Percentiles rank a stretch among this genome's conserved stretches.
phyloP scores from a whole-genome alignment of 1,284 basidiomycete genomes.

The Naganishia albida region DNA sequence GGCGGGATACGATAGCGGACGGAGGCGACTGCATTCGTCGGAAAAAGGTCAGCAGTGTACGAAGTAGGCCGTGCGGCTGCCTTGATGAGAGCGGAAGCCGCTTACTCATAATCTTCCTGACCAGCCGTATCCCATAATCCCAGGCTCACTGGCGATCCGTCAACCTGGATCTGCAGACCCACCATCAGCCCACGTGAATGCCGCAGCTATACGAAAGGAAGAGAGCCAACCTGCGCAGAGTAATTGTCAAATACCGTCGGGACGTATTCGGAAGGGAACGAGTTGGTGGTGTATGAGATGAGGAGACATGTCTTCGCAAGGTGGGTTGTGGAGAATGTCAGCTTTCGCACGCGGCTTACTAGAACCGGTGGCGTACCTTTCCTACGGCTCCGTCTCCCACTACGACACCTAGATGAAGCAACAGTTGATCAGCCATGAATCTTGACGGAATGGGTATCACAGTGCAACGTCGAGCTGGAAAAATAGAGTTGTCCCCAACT shows the following conservation, averaged over 20 bases:
- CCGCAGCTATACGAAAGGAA: background rate
- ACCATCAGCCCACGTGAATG: conserved; percentile 58
- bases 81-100: background rate
- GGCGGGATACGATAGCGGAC: conserved; percentile 97
- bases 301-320: conserved; percentile 82
- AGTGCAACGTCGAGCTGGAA: too few relatives aligned
- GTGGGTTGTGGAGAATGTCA: conserved; percentile 8
- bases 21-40: conserved; percentile 78
- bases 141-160: conserved; percentile 96
- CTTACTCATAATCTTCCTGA: conserved; percentile 75
- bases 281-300: conserved; percentile 96
- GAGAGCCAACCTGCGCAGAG: conserved; percentile 10
- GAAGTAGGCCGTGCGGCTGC: too few relatives aligned
- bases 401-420: conserved; percentile 64
- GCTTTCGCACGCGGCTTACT: background rate
- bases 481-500: too few relatives aligned
- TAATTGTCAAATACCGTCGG: conserved; percentile 51
- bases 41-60: background rate
- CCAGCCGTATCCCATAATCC: conserved; percentile 99
- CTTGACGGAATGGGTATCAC: too few relatives aligned
- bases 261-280: conserved; percentile 85
- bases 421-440: background rate
- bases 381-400: conserved; percentile 99
- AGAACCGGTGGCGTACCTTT: conserved; percentile 67
- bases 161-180: conserved; percentile 76